These are phyloP conservation scores for Solanum arcanum DNA, from an alignment of 257 asterid species.

Conservation along the genomic window DNA sequence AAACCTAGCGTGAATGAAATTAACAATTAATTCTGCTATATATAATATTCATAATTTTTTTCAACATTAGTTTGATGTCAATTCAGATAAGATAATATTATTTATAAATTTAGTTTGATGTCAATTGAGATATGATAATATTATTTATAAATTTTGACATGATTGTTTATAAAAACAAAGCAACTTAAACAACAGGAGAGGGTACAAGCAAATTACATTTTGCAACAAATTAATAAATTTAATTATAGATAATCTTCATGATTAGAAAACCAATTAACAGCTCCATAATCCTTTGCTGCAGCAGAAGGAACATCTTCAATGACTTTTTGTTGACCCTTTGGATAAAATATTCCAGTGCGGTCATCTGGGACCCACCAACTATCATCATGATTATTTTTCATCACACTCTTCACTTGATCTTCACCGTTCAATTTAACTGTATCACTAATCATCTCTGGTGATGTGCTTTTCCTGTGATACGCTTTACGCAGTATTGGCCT, in stretches of 20 bases:
- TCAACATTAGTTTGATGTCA: neutral
- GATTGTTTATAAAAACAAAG: neutral
- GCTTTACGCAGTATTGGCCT: slow-evolving; percentile 50
- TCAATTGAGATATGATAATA: neutral
- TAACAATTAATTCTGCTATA: neutral
- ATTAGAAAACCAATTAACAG: slow-evolving; percentile 30
- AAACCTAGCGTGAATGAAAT: neutral
- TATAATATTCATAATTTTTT: neutral
- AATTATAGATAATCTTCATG: slow-evolving; percentile 5
- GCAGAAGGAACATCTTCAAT: slow-evolving; percentile 39
- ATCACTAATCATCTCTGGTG: slow-evolving; percentile 23
- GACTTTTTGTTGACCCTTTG: slow-evolving; percentile 63
- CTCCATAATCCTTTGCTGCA: slow-evolving; percentile 22
- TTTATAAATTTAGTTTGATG: neutral
- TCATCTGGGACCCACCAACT: slow-evolving; percentile 49
- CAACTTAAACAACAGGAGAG: neutral
- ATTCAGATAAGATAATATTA: neutral
- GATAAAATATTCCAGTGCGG: slow-evolving; percentile 55
- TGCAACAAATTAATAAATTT: neutral
- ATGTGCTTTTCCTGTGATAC: slow-evolving; percentile 37
- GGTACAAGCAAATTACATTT: neutral
- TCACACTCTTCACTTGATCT: slow-evolving; percentile 16
- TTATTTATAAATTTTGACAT: too few relatives aligned
- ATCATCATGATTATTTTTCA: slow-evolving; percentile 8
- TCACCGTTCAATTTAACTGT: slow-evolving; percentile 29